Conservation (phyloP, 2,329 filamentous ascomycete species). For the Fusarium redolens region DNA sequence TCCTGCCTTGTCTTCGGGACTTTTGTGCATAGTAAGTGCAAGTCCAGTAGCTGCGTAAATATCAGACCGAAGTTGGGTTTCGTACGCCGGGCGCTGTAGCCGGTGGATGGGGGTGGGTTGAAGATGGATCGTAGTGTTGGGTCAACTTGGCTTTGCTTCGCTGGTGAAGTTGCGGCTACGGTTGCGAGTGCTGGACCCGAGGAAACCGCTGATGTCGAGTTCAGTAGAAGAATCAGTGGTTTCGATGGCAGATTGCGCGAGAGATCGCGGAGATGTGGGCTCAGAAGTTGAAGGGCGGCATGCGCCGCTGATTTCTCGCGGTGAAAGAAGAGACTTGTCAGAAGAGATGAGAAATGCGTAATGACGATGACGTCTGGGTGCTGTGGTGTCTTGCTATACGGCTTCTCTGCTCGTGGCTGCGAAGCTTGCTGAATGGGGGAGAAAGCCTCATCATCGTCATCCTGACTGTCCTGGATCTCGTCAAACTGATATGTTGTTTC, state of each 20-base stretch:
- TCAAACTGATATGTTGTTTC: conserved; percentile 11
- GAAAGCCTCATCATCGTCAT: conserved; percentile 45
- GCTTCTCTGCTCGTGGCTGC: background rate
- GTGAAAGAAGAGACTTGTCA: conserved; percentile 64
- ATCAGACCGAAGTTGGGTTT: conserved; percentile 66
- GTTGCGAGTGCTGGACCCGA: background rate
- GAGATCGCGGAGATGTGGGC: conserved; percentile 58
- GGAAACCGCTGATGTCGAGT: conserved; percentile 55
- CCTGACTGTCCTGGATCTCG: conserved; percentile 51
- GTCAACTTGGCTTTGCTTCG: conserved; percentile 46
- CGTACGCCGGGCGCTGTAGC: conserved; percentile 45
- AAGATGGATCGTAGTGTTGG: conserved; percentile 64
- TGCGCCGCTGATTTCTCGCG: conserved; percentile 61
- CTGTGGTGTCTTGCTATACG: background rate
- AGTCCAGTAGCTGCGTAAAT: conserved; percentile 65
- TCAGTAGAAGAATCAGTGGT: conserved; percentile 66
- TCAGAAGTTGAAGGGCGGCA: conserved; percentile 59
- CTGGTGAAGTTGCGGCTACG: conserved; percentile 3
- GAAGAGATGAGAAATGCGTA: conserved; percentile 64
- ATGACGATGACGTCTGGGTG: conserved; percentile 61
- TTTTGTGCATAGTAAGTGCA: conserved; percentile 64
- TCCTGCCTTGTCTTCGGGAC: conserved; percentile 56
- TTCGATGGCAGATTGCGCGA: conserved; percentile 54
- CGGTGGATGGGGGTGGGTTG: conserved; percentile 48
- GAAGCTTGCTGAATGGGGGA: conserved; percentile 9